Percentiles rank a stretch among this genome's conserved stretches.
Evolutionary conservation across 257 asterid genomes (phyloP).

Genomic region (Voacanga thouarsii): DNA sequence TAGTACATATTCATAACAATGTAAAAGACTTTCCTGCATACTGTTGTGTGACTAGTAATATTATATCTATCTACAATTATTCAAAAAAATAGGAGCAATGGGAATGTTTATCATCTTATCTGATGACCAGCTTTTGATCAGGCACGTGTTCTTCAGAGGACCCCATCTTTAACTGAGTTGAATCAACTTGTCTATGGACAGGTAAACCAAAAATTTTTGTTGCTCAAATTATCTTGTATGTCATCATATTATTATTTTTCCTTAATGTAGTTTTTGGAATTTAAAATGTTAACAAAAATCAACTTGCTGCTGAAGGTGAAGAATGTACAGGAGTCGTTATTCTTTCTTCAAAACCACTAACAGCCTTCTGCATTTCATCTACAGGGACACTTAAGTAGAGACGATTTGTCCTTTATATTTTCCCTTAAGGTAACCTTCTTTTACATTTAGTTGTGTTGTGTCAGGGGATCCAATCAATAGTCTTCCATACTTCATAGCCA

Average conservation of each 20-base stretch:
- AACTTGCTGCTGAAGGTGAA: neutral
- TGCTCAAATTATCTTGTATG: constrained; percentile 2
- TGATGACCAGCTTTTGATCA: constrained; percentile 24
- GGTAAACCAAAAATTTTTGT: constrained; percentile 37
- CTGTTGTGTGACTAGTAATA: neutral
- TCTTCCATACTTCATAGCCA: neutral
- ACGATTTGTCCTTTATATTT: constrained; percentile 76
- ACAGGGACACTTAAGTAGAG: constrained; percentile 89
- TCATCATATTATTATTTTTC: constrained; percentile 19
- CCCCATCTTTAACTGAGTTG: constrained; percentile 84
- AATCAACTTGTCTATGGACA: constrained; percentile 88
- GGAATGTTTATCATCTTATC: neutral
- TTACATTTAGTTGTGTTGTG: neutral
- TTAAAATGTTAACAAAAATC: constrained; percentile 2
- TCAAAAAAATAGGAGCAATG: neutral
- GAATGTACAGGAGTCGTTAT: constrained; percentile 3
- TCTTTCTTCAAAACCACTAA: constrained; percentile 3
- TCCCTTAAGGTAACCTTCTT: constrained; percentile 69
- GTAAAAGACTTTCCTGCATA: neutral
- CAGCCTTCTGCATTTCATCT: constrained; percentile 13
- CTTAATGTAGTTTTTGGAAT: constrained; percentile 17
- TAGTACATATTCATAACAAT: neutral
- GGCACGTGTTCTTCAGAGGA: constrained; percentile 79
- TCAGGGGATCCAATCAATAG: neutral
- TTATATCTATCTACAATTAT: neutral